Evolutionary conservation across 2,329 filamentous ascomycete species (phyloP).

Genomic region (Paecilomyces sp.): DNA sequence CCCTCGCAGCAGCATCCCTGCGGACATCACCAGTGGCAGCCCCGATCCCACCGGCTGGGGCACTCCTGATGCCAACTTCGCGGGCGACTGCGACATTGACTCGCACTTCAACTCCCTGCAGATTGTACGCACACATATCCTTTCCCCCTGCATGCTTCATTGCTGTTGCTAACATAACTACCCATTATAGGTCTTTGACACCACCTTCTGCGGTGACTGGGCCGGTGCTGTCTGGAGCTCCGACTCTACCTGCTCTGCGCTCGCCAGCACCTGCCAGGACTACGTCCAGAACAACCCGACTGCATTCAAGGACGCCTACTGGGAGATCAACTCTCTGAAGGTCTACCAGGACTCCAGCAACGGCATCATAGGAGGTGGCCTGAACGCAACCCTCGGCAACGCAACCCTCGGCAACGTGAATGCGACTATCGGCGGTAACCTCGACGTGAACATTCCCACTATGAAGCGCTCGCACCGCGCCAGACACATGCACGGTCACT

Average conservation of each 20-base stretch:
- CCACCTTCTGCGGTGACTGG: constrained; percentile 83
- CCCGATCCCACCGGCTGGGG: constrained; percentile 67
- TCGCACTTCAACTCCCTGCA: constrained; percentile 63
- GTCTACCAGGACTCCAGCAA: constrained; percentile 44
- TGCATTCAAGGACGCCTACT: constrained; percentile 68
- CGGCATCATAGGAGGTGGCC: constrained; percentile 2
- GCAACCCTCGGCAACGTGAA: background rate
- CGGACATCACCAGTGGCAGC: constrained; percentile 51
- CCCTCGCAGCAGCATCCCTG: constrained; percentile 57
- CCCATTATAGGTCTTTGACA: constrained; percentile 52
- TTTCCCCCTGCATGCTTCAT: background rate
- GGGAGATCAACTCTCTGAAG: constrained; percentile 66
- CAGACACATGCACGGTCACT: background rate
- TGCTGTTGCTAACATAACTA: constrained; percentile 2
- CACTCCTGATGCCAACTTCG: constrained; percentile 60
- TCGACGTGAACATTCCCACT: too few species aligned
- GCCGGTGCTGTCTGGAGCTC: constrained; percentile 62
- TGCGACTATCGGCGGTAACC: background rate
- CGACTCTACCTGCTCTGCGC: constrained; percentile 50
- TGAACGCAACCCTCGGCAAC: constrained; percentile 1
- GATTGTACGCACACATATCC: constrained; percentile 41
- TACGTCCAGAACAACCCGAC: constrained; percentile 66
- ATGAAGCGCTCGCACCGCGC: background rate
- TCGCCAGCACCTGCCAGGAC: constrained; percentile 59
- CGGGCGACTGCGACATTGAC: constrained; percentile 63